Evolutionary conservation across 2,329 filamentous ascomycete genomes (phyloP).

Genomic region (Aspergillus chevalieri): DNA sequence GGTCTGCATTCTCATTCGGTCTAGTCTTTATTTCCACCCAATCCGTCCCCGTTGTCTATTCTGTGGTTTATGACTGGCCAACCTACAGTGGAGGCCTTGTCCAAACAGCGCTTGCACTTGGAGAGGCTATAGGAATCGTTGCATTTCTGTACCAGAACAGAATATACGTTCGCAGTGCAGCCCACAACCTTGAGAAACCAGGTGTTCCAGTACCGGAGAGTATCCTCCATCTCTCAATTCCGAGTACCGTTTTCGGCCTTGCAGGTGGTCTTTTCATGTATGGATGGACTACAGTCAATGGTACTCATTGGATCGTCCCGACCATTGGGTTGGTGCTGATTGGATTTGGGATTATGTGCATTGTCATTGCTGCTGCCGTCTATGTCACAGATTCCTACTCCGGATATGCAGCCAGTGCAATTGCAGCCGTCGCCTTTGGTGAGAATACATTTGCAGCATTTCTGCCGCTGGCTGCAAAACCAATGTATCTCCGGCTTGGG

Average conservation of each 20-base stretch:
- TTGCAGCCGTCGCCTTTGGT: slow-evolving; percentile 1
- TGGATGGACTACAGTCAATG: neutral
- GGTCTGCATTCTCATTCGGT: slow-evolving; percentile 1
- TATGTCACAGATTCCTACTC: slow-evolving; percentile 1
- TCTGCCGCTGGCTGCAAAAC: slow-evolving; percentile 1
- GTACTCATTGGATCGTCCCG: neutral
- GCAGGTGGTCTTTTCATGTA: slow-evolving; percentile 2
- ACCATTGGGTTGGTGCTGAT: neutral
- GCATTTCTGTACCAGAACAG: neutral
- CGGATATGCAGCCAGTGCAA: slow-evolving; percentile 1
- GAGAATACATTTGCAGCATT: slow-evolving; percentile 2
- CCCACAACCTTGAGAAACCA: neutral
- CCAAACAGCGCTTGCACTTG: neutral
- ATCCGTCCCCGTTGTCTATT: neutral
- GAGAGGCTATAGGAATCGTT: neutral
- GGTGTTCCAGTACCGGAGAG: neutral
- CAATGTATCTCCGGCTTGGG: slow-evolving; percentile 1
- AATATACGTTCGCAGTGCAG: neutral
- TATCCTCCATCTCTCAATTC: slow-evolving; percentile 1
- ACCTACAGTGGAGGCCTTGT: neutral
- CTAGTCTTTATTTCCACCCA: neutral
- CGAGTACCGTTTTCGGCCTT: neutral
- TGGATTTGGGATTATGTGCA: neutral
- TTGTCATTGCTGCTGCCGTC: neutral
- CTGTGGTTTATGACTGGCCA: neutral